Evolutionary conservation across 805 yeast species (phyloP), one percentile per base, ranked within the genome.

Genomic region (Metschnikowia cerradonensis): DNA sequence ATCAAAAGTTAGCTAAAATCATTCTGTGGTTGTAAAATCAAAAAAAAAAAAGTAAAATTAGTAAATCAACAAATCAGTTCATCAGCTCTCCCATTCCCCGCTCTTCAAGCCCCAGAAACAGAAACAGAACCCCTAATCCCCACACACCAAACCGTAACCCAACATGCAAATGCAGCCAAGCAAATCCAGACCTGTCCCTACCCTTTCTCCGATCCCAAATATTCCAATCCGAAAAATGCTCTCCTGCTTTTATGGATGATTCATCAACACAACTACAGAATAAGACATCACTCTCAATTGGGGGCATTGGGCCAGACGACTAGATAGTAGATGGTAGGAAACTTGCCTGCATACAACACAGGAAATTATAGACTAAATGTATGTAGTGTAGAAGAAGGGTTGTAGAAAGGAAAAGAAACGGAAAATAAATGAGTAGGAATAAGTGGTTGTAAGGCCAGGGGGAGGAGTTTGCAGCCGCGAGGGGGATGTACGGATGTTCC

Each of bases 391-490:
- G n/a, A 14, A 36, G 11, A 19, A 17, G 4, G 10, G 23, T 5
- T 11, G 14, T 11, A 15, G 11, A 19, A 23, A 22, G 11, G 31
- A 23, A 10, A 23, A n/a, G 20, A 39, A 41, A 41, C 6, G 23
- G 23, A 22, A 22, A 22, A 22, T n/a, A 26, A 4, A 8, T 8
- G 11, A 26, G 11, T 11, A 26, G 30, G 30, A 26, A 26, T 26
- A 11, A 8, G 30, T 26, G 30, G 30, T 26, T 8, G 30, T 26
- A 26, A 26, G 30, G 30, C 4, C 30, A 26, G 35, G 15, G 41
- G 14, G 10, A 19, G 44, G 17, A 14, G 31, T 42, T 42, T 33
- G 45, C 45, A 42, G 45, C 45, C 45, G 38, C 45, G 45, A 31
- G n/a, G 45, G 19, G n/a, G 38, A 34, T 15, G 38, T 15, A n/a